Conservation (phyloP, 345 rosid genomes). For the Corymbia maculata region DNA sequence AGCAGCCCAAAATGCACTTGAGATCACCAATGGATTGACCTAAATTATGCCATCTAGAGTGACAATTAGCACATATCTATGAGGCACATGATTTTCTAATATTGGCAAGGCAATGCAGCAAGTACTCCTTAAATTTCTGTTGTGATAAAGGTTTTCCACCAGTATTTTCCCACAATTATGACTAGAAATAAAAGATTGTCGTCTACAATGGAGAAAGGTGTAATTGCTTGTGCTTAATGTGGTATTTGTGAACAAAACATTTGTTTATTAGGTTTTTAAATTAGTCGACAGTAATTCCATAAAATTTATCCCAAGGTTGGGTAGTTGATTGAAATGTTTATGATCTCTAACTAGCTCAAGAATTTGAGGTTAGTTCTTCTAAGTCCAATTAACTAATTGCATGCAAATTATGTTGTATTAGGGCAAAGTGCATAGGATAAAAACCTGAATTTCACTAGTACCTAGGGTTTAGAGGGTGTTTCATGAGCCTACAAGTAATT, state of each 20-base stretch:
- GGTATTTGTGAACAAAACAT: not conserved
- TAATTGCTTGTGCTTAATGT: not conserved
- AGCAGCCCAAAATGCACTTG: not conserved
- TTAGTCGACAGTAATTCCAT: not conserved
- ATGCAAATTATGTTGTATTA: not conserved
- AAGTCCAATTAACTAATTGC: not conserved
- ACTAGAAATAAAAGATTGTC: not conserved
- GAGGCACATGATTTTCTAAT: not conserved
- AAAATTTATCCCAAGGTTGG: not conserved
- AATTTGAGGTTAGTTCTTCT: not conserved
- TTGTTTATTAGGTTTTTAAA: not conserved
- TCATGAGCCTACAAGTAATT: not conserved
- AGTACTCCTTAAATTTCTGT: not conserved
- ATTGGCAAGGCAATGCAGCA: not conserved
- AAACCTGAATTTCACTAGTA: not conserved
- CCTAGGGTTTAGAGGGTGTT: not conserved
- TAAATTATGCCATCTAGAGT: not conserved
- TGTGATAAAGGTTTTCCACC: not conserved
- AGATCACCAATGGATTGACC: not conserved
- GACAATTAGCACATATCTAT: not conserved
- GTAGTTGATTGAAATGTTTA: not conserved
- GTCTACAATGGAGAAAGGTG: not conserved
- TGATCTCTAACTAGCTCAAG: not conserved
- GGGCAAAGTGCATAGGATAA: not conserved
- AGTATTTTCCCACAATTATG: not conserved